Conservation (phyloP, 179 eudicot genomes). For the Beta corolliflora region DNA sequence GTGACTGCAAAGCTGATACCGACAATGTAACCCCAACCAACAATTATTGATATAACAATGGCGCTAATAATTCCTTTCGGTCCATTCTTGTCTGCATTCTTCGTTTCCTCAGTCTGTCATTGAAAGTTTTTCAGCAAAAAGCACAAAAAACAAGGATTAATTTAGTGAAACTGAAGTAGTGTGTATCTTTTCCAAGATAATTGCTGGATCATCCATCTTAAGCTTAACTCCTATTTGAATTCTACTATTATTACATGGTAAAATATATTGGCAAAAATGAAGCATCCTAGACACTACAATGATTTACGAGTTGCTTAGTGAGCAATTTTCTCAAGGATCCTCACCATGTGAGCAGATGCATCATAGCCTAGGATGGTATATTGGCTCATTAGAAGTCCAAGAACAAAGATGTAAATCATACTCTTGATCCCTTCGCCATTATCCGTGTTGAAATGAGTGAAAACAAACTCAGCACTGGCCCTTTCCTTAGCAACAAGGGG, state of each 20-base stretch:
- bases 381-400: conserved; percentile 95
- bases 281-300: background rate
- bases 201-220: too few relatives aligned
- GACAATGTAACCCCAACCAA: conserved; percentile 91
- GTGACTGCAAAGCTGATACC: conserved; percentile 91
- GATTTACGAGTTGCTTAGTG: background rate
- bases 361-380: conserved; percentile 88
- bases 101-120: conserved; percentile 91
- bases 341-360: conserved; percentile 95
- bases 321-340: background rate
- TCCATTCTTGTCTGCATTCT: conserved; percentile 81
- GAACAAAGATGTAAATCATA: conserved; percentile 67
- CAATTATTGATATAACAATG: conserved; percentile 82
- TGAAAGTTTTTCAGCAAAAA: conserved; percentile 13
- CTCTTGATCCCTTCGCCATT: conserved; percentile 65
- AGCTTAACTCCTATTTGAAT: too few relatives aligned
- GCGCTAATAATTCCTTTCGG: conserved; percentile 89
- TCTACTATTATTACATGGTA: background rate
- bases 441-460: conserved; percentile 85
- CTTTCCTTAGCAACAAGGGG: conserved; percentile 75
- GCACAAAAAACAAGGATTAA: background rate
- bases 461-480: conserved; percentile 82
- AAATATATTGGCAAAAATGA: background rate
- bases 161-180: too few relatives aligned
- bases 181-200: too few relatives aligned